phyloP scores from a whole-genome alignment of 345 rosid species.

The Dipteronia dyeriana region DNA sequence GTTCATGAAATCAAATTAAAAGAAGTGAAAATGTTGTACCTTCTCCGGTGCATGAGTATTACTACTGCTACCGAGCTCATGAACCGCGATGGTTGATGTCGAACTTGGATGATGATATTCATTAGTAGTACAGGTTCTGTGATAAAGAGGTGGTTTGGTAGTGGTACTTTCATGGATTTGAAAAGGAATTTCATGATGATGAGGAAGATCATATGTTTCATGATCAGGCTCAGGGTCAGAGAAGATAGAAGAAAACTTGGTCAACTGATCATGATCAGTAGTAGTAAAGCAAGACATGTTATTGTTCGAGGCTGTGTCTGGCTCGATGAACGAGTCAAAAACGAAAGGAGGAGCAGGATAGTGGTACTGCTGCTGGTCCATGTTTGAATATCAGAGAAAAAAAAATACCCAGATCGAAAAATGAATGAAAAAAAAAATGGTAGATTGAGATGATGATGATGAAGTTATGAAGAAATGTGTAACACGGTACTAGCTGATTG shows the following conservation, averaged over 20 bases:
- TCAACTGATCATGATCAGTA: neutral
- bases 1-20: too few relatives aligned
- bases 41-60: neutral
- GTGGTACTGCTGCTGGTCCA: conserved; percentile 8
- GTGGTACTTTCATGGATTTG: neutral
- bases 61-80: neutral
- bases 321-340: conserved; percentile 12
- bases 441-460: neutral
- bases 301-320: neutral
- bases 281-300: neutral
- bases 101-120: neutral
- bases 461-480: too few relatives aligned
- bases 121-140: neutral
- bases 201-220: neutral
- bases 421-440: neutral
- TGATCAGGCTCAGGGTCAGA: neutral
- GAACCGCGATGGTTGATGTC: neutral
- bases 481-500: neutral
- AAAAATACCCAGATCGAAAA: neutral
- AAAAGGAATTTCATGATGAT: conserved; percentile 2
- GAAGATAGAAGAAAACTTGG: neutral
- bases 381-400: neutral
- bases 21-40: too few relatives aligned
- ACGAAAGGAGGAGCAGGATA: neutral
- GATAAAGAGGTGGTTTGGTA: neutral